A percentile compares a stretch with the other conserved stretches of the same genome.
Evolutionary conservation across 345 rosid genomes (phyloP).

Genomic region (Aquilaria sinensis): DNA sequence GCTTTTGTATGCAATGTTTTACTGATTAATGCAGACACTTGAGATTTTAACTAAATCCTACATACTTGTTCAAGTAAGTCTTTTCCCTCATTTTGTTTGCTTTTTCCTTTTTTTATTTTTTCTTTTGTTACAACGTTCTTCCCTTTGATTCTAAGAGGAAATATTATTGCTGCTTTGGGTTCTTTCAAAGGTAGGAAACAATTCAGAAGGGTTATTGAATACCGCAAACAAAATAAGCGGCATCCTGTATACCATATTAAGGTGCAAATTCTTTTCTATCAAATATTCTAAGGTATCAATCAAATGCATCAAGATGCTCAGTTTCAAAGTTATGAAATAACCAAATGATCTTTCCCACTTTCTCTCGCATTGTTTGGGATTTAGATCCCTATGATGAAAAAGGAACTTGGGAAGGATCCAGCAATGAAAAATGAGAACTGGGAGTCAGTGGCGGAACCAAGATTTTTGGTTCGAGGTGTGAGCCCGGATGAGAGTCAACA

Average conservation of each 20-base stretch:
- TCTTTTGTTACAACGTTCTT: constrained; percentile 2
- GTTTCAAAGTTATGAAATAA: constrained; percentile 1
- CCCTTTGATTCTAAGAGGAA: constrained; percentile 46
- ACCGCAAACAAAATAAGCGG: constrained; percentile 60
- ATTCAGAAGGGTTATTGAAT: constrained; percentile 77
- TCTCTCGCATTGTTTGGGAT: background rate
- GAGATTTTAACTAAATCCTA: constrained; percentile 83
- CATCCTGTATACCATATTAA: constrained; percentile 88
- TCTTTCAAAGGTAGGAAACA: constrained; percentile 75
- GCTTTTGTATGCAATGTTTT: constrained; percentile 4
- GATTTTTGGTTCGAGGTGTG: no score
- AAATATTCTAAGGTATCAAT: no score
- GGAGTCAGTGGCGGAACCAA: constrained; percentile 17
- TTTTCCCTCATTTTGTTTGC: constrained; percentile 5
- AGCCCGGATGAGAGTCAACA: no score
- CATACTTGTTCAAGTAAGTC: constrained; percentile 79
- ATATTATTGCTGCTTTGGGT: constrained; percentile 93
- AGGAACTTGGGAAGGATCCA: constrained; percentile 79
- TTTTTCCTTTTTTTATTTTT: background rate
- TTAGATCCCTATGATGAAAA: constrained; percentile 88
- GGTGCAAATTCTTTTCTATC: constrained; percentile 24
- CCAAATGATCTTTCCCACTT: constrained; percentile 1
- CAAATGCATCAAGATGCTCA: background rate
- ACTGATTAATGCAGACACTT: constrained; percentile 62
- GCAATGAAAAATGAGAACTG: constrained; percentile 68